Conservation (phyloP, 495 filamentous ascomycete species). For the Thozetella sp. region DNA sequence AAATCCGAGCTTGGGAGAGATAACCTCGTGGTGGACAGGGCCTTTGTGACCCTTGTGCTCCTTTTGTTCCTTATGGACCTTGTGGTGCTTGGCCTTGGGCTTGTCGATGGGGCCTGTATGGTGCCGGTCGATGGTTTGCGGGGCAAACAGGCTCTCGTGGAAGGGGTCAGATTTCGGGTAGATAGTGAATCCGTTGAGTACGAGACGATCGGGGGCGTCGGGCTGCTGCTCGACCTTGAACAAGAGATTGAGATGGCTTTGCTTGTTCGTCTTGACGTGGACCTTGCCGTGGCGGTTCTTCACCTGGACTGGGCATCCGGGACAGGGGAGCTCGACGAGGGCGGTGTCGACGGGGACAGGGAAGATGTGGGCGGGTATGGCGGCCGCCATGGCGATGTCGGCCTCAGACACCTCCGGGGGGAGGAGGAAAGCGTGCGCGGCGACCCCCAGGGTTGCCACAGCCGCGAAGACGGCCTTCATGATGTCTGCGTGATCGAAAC, state of each 20-base stretch:
- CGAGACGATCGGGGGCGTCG: conserved; percentile 27
- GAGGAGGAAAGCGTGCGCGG: conserved; percentile 28
- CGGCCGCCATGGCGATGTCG: conserved; percentile 12
- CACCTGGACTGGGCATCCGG: conserved; percentile 36
- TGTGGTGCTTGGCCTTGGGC: neutral
- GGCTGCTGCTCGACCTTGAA: conserved; percentile 33
- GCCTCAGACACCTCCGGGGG: conserved; percentile 13
- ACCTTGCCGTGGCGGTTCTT: conserved; percentile 18
- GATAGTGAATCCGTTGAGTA: conserved; percentile 45
- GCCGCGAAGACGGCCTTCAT: conserved; percentile 1
- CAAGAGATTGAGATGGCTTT: conserved; percentile 39
- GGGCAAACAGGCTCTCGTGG: conserved; percentile 23
- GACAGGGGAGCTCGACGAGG: conserved; percentile 38
- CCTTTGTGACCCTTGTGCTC: neutral
- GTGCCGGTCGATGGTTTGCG: conserved; percentile 19
- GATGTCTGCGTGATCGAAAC: neutral
- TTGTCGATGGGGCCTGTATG: too few relatives aligned
- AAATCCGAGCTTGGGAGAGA: conserved; percentile 30
- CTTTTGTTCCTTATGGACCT: too few relatives aligned
- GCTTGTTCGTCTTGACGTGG: conserved; percentile 21
- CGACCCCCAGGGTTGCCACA: conserved; percentile 29
- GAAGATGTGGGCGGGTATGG: conserved; percentile 22
- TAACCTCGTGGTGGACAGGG: neutral
- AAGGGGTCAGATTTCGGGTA: conserved; percentile 37
- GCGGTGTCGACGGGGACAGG: conserved; percentile 14